Evolutionary conservation across 345 rosid genomes (phyloP), one percentile per base, ranked within the genome.

Genomic region (Eucalyptus sideroxylon): DNA sequence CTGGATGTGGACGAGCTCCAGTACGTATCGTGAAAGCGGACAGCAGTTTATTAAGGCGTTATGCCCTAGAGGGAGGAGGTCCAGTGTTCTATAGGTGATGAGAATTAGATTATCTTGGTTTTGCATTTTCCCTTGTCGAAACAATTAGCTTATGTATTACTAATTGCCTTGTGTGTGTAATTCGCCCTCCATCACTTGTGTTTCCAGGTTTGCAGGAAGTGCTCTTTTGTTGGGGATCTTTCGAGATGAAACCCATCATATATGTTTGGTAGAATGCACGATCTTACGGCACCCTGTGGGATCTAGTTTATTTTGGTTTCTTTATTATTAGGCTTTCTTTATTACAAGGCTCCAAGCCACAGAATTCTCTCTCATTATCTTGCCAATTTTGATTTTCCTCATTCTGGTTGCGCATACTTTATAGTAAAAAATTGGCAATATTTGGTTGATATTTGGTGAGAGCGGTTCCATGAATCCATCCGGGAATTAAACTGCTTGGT

Each of bases 1-100:
- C 89, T 94, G 89, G 98, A 97, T 89, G 69, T 92, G 2, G 93
- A 95, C 89, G 99, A 98, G 93, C 95, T 98, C 30, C 95, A 96
- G 65, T 97, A 88, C 91, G 95, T 95, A 96, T 91, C 97, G 94
- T 88, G 93, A 93, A 90, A 87, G 93, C 4, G 99, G 99, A 2
- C 97, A 94, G 65, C 94, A 93, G 24, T 92, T 87, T 92, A 89
- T 98, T 89, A 92, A 97, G 99, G 99, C 97, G 15, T 10, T 7
- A 40, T 86, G 30, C 60, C 44, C 42, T 3, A 40, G 44, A 19
- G 24, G 24, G 26, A 15, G 49, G 26, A 53, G 59, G 87, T 34
- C 65, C 15, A 12, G 30, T 16, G 82, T 72, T 72, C 82, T 5
- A 34, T 5, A 31, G 26, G 44, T 34, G 44, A 69, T 34, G 24